Base-by-base conservation (phyloP, 371 early-diverging fungal species). In the Phascolomyces articulosus region DNA sequence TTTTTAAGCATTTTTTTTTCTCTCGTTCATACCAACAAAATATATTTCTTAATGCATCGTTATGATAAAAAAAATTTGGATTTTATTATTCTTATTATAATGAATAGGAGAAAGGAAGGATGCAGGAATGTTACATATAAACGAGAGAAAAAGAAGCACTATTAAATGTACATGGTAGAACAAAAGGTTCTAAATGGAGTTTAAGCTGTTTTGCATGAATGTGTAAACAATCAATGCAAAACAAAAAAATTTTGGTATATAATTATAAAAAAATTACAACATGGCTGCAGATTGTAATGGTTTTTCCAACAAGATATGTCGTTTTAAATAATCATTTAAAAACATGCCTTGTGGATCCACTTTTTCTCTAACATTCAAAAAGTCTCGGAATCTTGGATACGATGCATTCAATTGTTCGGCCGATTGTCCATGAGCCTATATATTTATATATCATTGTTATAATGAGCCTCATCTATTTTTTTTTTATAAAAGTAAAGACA, bases 271-370 rank as follows among this genome's bases (percentile, higher is more conserved):
- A 51, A 11, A 23, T 65, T 58, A 65, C 11, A 65, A 60, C 60
- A 58, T 65, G 29, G 66, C 66, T 11, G 48, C 55, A 27, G 51
- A 41, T 28, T 40, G 29, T 24, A 47, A 34, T 18, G 44, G 56
- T 47, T 63, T 54, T 23, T 56, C 55, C 21, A 23, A 24, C 29
- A 63, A 20, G 15, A 63, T 47, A 40, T 93, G 95, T 40, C 92
- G 72, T 24, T 77, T 73, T 15, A 93, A 71, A 62, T 94, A 93
- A 38, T 88, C 84, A 62, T 94, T 94, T 34, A 91, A 63, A 70
- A 94, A 93, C 29, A 90, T 73, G 57, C 88, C 88, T 6, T 83
- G 60, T 1, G 95, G 95, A 77, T 94, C 95, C 64, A 90, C 55
- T 58, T 72, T 44, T 44, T 79, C 62, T 23, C 92, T 82, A n/a